Conservation (phyloP, 2,329 filamentous ascomycete genomes). For the Paecilomyces formosus region DNA sequence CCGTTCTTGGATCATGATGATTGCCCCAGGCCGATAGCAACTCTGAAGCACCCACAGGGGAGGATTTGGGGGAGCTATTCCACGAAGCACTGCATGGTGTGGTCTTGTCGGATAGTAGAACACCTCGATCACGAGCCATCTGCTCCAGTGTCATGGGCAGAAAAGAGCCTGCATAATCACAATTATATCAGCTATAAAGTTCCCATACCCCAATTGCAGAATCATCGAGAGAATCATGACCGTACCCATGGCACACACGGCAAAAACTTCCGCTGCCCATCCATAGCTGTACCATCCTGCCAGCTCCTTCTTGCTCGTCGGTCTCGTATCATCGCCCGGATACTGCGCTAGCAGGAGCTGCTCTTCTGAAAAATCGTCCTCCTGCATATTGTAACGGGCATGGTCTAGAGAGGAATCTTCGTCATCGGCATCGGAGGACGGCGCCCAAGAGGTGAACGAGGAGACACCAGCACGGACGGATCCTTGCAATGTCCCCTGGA, state of each 20-base stretch:
- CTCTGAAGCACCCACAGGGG: constrained; percentile 7
- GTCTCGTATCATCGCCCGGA: constrained; percentile 76
- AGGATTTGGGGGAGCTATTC: constrained; percentile 32
- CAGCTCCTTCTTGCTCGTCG: constrained; percentile 81
- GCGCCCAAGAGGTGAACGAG: constrained; percentile 47
- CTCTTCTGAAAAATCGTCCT: constrained; percentile 14
- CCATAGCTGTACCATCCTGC: constrained; percentile 93
- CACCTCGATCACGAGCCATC: constrained; percentile 83
- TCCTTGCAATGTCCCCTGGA: constrained; percentile 1
- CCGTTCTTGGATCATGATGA: constrained; percentile 24
- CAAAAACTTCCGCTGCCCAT: constrained; percentile 94
- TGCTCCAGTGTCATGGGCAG: constrained; percentile 94
- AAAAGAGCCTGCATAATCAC: constrained; percentile 62
- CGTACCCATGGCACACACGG: constrained; percentile 73
- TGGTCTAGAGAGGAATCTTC: constrained; percentile 47
- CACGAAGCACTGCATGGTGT: constrained; percentile 66
- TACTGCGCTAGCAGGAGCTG: constrained; percentile 49
- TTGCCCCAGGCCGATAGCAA: constrained; percentile 13
- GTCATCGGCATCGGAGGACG: constrained; percentile 63
- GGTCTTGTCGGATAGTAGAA: constrained; percentile 68
- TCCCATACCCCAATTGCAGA: neutral
- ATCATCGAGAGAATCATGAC: neutral
- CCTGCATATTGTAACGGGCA: constrained; percentile 31
- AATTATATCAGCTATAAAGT: constrained; percentile 8
- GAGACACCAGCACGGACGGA: constrained; percentile 45